Evolutionary conservation across 352 stramenopile genomes (phyloP), one percentile per base, ranked within the genome.

Genomic region (Pilasporangium apinafurcum): DNA sequence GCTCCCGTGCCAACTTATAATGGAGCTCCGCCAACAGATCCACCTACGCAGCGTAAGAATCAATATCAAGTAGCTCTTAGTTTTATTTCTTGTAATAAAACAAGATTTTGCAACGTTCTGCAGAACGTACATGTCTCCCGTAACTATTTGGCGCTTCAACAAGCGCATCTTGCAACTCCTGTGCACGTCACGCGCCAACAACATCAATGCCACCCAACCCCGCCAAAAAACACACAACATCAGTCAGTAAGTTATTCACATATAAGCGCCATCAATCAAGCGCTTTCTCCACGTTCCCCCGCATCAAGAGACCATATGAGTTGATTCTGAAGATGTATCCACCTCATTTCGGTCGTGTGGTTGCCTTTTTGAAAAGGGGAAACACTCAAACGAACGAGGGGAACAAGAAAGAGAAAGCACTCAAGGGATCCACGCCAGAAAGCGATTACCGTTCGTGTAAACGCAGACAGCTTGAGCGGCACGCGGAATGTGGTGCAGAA

Each of bases 1-100:
- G 76, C 45, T 92, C 79, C 14, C 79, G 68, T 14, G 73, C 63
- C 33, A 92, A 60, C 62, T 89, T 88, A 51, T 78, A 92, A 52
- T 92, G 79, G 32, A 92, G 32, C 62, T 92, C 79, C 10, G 79
- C 79, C 39, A 92, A 50, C 24, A 92, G 53, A 53, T 77, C 60
- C 44, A 83, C 39, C 79, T 92, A 48, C 24, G 12, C 20, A n/a
- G n/a, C n/a, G n/a, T n/a, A n/a, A n/a, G n/a, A n/a, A n/a, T n/a
- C n/a, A n/a, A n/a, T n/a, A n/a, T n/a, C n/a, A n/a, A n/a, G n/a
- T n/a, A n/a, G n/a, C n/a, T n/a, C n/a, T n/a, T n/a, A 14, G 17
- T 13, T 14, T 18, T 1, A 18, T 13, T 26, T 48, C 41, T 38
- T 16, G 25, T 30, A 21, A 27, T 8, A 8, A 20, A 12, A 5